phyloP scores from a whole-genome alignment of 805 yeast species.

The Saturnispora ahearnii region DNA sequence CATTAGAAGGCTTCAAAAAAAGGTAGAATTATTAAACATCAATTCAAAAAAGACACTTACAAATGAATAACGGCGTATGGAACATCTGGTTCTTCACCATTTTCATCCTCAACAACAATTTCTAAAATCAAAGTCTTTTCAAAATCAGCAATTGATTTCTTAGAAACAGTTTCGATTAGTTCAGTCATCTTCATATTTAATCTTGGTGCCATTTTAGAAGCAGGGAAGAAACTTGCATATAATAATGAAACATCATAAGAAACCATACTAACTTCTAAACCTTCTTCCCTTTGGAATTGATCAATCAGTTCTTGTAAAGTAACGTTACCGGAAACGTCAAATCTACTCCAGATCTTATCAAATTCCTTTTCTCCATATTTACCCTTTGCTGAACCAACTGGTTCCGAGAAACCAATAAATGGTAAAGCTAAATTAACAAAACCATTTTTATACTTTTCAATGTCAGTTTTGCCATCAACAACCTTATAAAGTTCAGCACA shows the following conservation, averaged over 20 bases:
- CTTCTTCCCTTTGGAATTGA: constrained; percentile 72
- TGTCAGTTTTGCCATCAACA: constrained; percentile 59
- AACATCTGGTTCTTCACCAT: constrained; percentile 93
- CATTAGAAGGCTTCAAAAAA: background rate
- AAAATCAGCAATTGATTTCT: constrained; percentile 68
- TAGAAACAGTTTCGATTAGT: constrained; percentile 75
- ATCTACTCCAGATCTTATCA: constrained; percentile 94
- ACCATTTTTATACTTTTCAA: constrained; percentile 89
- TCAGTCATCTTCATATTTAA: constrained; percentile 57
- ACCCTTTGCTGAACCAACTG: constrained; percentile 76
- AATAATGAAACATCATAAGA: constrained; percentile 83
- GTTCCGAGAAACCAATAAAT: constrained; percentile 94
- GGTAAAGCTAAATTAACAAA: constrained; percentile 89
- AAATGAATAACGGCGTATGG: constrained; percentile 72
- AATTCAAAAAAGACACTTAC: constrained; percentile 6
- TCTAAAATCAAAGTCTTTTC: constrained; percentile 76
- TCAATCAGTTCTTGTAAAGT: constrained; percentile 30
- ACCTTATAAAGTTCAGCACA: constrained; percentile 89
- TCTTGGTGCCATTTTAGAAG: constrained; percentile 81
- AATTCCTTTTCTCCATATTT: constrained; percentile 69
- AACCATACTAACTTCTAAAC: constrained; percentile 81
- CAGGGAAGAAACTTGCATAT: constrained; percentile 81
- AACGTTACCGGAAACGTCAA: constrained; percentile 68
- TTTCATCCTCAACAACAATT: constrained; percentile 82
- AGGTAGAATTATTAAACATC: background rate